A percentile compares a stretch with the other conserved stretches of the same genome.
Conservation (phyloP, 352 stramenopile genomes). For the Phytopythium chamaehyphon region DNA sequence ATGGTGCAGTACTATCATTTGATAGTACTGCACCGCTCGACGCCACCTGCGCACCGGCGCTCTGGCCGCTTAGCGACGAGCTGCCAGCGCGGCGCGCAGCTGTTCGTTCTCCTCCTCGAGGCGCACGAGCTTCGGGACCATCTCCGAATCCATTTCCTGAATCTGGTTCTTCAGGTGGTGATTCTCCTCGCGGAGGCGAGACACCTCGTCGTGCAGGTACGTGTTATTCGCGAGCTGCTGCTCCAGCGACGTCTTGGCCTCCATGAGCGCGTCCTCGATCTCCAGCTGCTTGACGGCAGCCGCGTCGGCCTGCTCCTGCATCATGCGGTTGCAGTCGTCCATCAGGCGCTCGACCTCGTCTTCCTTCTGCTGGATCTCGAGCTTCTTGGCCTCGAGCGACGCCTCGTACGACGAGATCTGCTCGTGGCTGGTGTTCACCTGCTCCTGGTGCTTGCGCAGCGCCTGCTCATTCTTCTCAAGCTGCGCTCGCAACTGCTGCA, state of each 20-base stretch:
- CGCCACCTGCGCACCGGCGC: no score
- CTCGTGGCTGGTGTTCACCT: constrained; percentile 58
- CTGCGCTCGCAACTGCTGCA: constrained; percentile 63
- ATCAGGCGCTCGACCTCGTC: constrained; percentile 79
- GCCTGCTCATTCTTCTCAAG: constrained; percentile 67
- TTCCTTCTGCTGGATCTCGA: constrained; percentile 69
- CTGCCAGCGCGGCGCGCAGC: constrained; percentile 28
- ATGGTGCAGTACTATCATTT: no score
- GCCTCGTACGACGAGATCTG: constrained; percentile 64
- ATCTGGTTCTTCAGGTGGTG: constrained; percentile 87
- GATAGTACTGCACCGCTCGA: no score
- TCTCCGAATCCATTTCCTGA: constrained; percentile 79
- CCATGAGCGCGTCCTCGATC: constrained; percentile 76
- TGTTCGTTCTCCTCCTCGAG: constrained; percentile 86
- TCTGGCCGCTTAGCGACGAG: constrained; percentile 1
- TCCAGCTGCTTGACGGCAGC: constrained; percentile 79
- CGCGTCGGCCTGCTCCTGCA: constrained; percentile 79
- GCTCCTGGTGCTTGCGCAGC: constrained; percentile 66
- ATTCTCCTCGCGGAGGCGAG: constrained; percentile 77
- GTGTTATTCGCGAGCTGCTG: constrained; percentile 85
- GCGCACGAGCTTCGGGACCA: constrained; percentile 73
- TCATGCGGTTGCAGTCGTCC: constrained; percentile 80
- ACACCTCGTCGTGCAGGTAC: constrained; percentile 77
- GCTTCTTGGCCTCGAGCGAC: constrained; percentile 57
- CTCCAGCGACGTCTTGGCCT: constrained; percentile 83